Evolutionary conservation across 768 basidiomycete species (phyloP), one percentile per base, ranked within the genome.

Genomic region (Leccinum variicolor): DNA sequence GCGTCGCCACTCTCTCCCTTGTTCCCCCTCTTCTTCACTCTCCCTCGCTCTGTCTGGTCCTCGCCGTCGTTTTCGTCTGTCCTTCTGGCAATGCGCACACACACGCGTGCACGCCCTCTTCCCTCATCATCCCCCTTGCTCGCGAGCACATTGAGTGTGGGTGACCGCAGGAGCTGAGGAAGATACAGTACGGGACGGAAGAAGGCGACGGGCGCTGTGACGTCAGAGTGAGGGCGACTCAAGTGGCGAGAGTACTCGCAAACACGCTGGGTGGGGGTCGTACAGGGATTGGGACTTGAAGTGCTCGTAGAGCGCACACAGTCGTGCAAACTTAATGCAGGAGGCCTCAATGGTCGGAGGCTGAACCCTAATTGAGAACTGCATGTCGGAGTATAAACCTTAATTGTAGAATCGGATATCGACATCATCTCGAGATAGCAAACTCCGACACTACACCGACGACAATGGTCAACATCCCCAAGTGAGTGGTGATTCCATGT

Each of bases 401-500:
- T 67, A 48, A 36, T 8, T 5, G 15, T 0, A 51, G 62, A 62
- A 67, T 73, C 63, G 56, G 55, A 48, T 60, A 52, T 49, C 57
- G 41, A 54, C 57, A 23, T 46, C 21, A 61, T 50, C 59, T 57
- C 58, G 48, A 52, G 57, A 47, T 62, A 54, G 63, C 49, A 50
- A 11, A 36, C 45, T 53, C 52, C 60, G 59, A 49, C 59, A 55
- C 57, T 53, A 72, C 76, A 67, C 67, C 68, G 68, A 66, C 65
- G 56, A 65, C 74, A 59, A 95, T 95, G 92, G 92, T 95, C 79
- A 94, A 94, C 84, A 86, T 95, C 67, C 93, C 92, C 74, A 95
- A 95, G 92, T 92, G 66, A 66, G 90, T 83, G 43, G 14, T 34
- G 46, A 47, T 29, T 5, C 19, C 49, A 25, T 14, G 3, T 46